Base-by-base conservation (phyloP, 129 eudicot species). In the Apium graveolens region DNA sequence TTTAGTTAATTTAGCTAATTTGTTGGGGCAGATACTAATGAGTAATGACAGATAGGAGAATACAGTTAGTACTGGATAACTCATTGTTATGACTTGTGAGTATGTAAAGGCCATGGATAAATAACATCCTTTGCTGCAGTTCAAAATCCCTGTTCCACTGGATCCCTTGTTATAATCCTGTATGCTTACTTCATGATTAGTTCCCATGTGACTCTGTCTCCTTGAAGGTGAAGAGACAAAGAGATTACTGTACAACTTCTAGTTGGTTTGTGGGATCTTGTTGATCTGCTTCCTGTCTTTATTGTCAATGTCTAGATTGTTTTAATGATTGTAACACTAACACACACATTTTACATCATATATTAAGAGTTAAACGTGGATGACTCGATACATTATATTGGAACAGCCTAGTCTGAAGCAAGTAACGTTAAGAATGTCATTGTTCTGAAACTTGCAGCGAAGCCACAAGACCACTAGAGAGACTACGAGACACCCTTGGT, bases 141-240 rank as follows among this genome's bases (percentile, higher is more conserved):
- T 74, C 1, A 26, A 5, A 43, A 43, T 16, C 46, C 16, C 46
- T 43, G 92, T 89, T 86, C 92, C 90, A 84, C 90, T 86, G 82
- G 84, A 89, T 86, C 88, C 86, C 78, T 86, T 86, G 86, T 82
- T 84, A 79, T 81, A 79, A 87, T 89, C 93, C 85, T 85, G 83
- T 81, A 85, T 45, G 83, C 86, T 73, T 80, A 78, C 60, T 81
- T 84, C 86, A 83, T 87, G 86, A 85, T 85, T 85, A 72, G 82
- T 83, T 81, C 88, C 91, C 94, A 89, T 87, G 94, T 89, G 94
- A 87, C 65, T 79, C 73, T 89, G 94, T 88, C 83, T 84, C 88
- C 94, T 85, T 46, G 42, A 82, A 77, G 55, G 26, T 43, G 5
- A 21, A 34, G 3, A 17, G 79, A 32, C 74, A 68, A 66, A 70